Conservation (phyloP, 805 yeast species). For the Cyberlindnera suaveolens region DNA sequence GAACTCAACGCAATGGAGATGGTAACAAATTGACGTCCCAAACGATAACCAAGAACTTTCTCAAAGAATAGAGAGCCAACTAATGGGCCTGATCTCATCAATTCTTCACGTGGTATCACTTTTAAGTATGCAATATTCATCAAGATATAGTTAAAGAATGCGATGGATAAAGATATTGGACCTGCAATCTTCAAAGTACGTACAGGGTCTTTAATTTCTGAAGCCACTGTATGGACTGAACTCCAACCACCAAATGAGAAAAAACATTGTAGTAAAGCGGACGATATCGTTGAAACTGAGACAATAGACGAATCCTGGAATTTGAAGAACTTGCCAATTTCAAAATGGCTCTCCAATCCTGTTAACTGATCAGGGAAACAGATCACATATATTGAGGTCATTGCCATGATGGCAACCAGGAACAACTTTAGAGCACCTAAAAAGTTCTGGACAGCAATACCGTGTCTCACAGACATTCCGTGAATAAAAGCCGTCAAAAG, state of each 20-base stretch:
- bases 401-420: constrained; percentile 46
- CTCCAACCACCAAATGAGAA: constrained; percentile 64
- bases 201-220: constrained; percentile 55
- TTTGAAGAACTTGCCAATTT: constrained; percentile 24
- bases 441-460: constrained; percentile 54
- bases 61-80: constrained; percentile 54
- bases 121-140: constrained; percentile 52
- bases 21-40: constrained; percentile 51
- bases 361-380: constrained; percentile 37
- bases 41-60: constrained; percentile 43
- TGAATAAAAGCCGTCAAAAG: constrained; percentile 37
- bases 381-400: constrained; percentile 53
- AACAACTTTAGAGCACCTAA: constrained; percentile 56
- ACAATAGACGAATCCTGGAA: constrained; percentile 28
- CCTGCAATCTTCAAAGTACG: constrained; percentile 57
- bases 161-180: constrained; percentile 43
- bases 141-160: constrained; percentile 42
- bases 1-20: constrained; percentile 55
- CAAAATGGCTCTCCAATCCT: constrained; percentile 34
- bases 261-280: constrained; percentile 51
- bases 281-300: constrained; percentile 40
- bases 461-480: constrained; percentile 53
- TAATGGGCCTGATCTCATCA: constrained; percentile 48
- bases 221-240: constrained; percentile 51
- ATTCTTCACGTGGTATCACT: constrained; percentile 47